phyloP scores from a whole-genome alignment of 352 stramenopile genomes.

The Elongisporangium anandrum region DNA sequence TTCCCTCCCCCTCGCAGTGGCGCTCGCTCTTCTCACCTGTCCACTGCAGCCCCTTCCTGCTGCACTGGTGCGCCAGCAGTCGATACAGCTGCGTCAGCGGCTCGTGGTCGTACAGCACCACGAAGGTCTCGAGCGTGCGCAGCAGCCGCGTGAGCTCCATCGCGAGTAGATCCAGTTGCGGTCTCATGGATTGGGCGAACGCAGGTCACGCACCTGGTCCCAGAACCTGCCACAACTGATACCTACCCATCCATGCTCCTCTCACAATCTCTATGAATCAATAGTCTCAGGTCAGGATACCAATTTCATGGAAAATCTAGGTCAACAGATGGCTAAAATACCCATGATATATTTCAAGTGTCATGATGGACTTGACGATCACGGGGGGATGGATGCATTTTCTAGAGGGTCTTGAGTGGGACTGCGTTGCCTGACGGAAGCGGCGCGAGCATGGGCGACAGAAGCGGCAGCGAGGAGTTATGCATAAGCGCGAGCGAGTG shows the following conservation, averaged over 20 bases:
- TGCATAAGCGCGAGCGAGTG: conserved; percentile 76
- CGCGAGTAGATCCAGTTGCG: not conserved
- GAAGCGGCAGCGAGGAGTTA: conserved; percentile 32
- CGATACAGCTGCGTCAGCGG: not conserved
- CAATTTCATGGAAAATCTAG: not conserved
- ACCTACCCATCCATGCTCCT: not conserved
- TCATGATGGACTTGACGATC: not conserved
- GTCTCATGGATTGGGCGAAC: not conserved
- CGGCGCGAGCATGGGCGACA: conserved; percentile 60
- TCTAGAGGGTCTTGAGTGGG: conserved; percentile 19
- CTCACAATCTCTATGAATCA: no score
- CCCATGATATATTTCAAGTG: not conserved
- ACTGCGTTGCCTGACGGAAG: conserved; percentile 21
- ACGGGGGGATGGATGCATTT: not conserved
- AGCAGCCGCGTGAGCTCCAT: not conserved
- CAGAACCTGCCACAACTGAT: not conserved
- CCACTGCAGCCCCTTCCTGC: not conserved
- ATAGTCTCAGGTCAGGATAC: no score
- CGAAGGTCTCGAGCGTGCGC: not conserved
- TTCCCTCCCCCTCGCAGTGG: not conserved
- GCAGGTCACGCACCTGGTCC: not conserved
- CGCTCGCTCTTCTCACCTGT: not conserved
- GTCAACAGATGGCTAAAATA: conserved; percentile 15
- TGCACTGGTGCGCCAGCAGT: not conserved
- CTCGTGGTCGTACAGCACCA: not conserved